Base-by-base conservation (phyloP, 2,329 filamentous ascomycete genomes). In the Aspergillus awamori region DNA sequence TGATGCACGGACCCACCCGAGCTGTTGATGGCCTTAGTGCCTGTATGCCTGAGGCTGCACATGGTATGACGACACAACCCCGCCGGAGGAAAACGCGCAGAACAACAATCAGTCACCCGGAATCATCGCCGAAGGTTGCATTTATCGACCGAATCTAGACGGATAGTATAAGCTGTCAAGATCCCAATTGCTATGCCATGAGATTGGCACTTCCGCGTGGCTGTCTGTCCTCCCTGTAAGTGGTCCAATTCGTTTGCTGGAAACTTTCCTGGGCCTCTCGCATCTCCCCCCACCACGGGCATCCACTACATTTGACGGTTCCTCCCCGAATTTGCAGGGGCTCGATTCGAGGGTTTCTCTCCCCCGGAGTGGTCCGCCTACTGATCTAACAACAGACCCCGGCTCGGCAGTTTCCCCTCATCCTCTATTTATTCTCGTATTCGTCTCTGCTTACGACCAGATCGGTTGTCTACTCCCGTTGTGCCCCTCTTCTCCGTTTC, bases 51-150 rank as follows among this genome's bases (percentile, higher is more conserved):
- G 55, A 66, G 59, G 59, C 53, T 15, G 22, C 10, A 24, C 55
- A 51, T 54, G 13, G 53, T 59, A 67, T 67, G 65, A 66, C 65
- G 65, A 62, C 64, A 66, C 36, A 7, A 45, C 53, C 53, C 53
- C 53, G 53, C 53, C 53, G 53, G 53, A 45, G 13, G 6, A 45
- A 20, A 41, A 33, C 8, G 17, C 20, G 24, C 22, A 15, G 36
- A 28, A 55, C 26, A 54, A 45, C 38, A 55, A 15, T 53, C 33
- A 5, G 30, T n/a, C 28, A n/a, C 10, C 8, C 7, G 6, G 47
- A 7, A 28, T 30, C 8, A 30, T 8, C 8, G 26, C 13, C 6
- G 10, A 22, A 26, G 26, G 24, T 20, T 45, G 41, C 41, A 45
- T 45, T 17, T 33, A 33, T 33, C 28, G 5, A 10, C 11, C 11